Evolutionary conservation across 1,284 basidiomycete genomes (phyloP), one percentile per base, ranked within the genome.

Genomic region (Paramarasmius palmivorus): DNA sequence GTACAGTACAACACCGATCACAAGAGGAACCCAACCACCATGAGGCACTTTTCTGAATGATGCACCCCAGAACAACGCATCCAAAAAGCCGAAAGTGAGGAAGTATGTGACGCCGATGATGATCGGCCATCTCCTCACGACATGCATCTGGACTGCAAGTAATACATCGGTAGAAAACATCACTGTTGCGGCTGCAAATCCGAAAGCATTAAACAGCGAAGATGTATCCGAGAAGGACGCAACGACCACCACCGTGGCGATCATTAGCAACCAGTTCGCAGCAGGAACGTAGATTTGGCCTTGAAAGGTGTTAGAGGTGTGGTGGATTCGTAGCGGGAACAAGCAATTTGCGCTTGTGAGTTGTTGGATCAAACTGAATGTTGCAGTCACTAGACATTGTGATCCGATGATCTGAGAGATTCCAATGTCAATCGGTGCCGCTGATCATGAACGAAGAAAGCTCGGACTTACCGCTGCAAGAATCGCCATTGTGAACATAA

Each of bases 361-460:
- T 67, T 88, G 85, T 57, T 87, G 84, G 14, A 81, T 62, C 32
- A 88, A 69, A 59, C 79, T 83, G 72, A 88, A 88, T 0, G 81
- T 81, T 0, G 83, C 86, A 0, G 85, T 84, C 59, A 88, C 87
- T 77, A 88, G 77, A 7, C 85, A 83, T 70, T 85, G 82, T 1
- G 83, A 83, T 2, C 82, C 82, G 29, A 82, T 77, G 38, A 82
- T 68, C 79, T 52, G 7, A 40, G 46, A 49, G 15, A 36, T 32
- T 32, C 32, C 22, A 4, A 46, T 14, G n/a, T 46, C 22, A 5
- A 32, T 17, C 14, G 35, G 40, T 25, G 19, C 12, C 5, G 10
- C 34, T 57, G 22, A 59, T 51, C 14, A 36, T 22, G 15, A 25
- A 48, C 42, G n/a, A 51, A 6, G 22, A 49, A 8, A 19, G 41